Evolutionary conservation across 805 yeast species (phyloP), one percentile per base, ranked within the genome.

Genomic region (Soucietia sequanensis): DNA sequence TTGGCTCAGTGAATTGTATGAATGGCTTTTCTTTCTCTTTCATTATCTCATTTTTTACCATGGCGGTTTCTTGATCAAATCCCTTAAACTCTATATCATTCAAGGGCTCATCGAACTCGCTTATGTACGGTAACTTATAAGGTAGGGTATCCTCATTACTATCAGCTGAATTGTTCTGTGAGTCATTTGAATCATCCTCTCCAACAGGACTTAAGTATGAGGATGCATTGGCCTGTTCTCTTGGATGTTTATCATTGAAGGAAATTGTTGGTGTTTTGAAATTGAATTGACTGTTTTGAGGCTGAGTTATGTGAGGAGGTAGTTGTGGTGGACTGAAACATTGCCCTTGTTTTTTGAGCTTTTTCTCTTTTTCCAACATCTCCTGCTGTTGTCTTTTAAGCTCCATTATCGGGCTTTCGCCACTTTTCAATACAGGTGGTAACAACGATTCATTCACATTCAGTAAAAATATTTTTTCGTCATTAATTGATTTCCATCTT

Each of bases 381-480:
- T 29, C 34, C 16, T 29, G 29, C 27, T 53, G 51, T 31, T 46
- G 43, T 12, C 62, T 37, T 36, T 53, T 52, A 4, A 46, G 34
- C 28, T 51, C 50, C 48, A 57, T 43, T 1, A 61, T 61, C 0
- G 60, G 63, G 30, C 63, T 57, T 31, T 56, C 62, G 2, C 64
- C 60, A 15, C 43, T 50, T 37, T 51, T 57, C 20, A 63, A 43
- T 1, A 63, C 67, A 2, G 68, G 44, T 6, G 69, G 69, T 14
- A 63, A 42, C 16, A 63, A 46, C 5, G 50, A 46, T 34, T 60
- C 60, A 42, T 54, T 55, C 8, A 63, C 54, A 15, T 52, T 51
- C n/a, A 50, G 38, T 10, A 63, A 34, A 30, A 58, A 59, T 4
- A 38, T 34, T 29, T 51, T 54, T 34, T 63, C 69, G 34, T 56